A percentile compares a stretch with the other conserved stretches of the same genome.
phyloP scores from a whole-genome alignment of 306 rosid genomes.

The Trifolium fragiferum region DNA sequence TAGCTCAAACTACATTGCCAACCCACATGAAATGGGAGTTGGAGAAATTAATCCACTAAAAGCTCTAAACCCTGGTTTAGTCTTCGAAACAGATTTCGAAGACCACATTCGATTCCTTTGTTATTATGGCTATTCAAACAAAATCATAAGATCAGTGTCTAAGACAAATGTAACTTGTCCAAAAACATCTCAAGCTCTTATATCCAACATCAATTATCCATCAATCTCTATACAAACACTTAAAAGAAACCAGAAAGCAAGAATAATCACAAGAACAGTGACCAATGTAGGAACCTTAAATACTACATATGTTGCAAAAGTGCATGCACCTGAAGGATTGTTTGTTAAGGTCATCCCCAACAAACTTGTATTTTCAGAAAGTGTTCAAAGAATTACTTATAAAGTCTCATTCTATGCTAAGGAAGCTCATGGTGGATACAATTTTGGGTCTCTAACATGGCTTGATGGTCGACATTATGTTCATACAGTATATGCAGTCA shows the following conservation, averaged over 20 bases:
- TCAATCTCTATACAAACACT: constrained; percentile 74
- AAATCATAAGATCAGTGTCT: constrained; percentile 62
- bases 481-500: constrained; percentile 68
- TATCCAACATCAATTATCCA: constrained; percentile 84
- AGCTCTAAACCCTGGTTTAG: constrained; percentile 88
- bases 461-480: constrained; percentile 72
- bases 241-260: constrained; percentile 46
- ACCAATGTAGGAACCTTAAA: constrained; percentile 76
- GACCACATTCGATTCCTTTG: constrained; percentile 83
- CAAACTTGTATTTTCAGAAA: constrained; percentile 60
- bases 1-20: constrained; percentile 61
- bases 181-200: constrained; percentile 65
- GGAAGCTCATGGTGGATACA: constrained; percentile 74
- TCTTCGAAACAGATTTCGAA: constrained; percentile 61
- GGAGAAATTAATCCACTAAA: constrained; percentile 82
- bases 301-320: constrained; percentile 71
- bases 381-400: constrained; percentile 55
- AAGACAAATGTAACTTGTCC: constrained; percentile 72
- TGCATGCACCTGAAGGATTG: constrained; percentile 67
- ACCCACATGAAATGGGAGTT: constrained; percentile 82
- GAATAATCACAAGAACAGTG: constrained; percentile 65
- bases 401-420: constrained; percentile 66
- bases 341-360: constrained; percentile 67
- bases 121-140: constrained; percentile 67
- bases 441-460: constrained; percentile 84